A percentile compares a stretch with the other conserved stretches of the same genome.
Evolutionary conservation across 2,329 filamentous ascomycete species (phyloP).

Genomic region (Aureobasidium lini): DNA sequence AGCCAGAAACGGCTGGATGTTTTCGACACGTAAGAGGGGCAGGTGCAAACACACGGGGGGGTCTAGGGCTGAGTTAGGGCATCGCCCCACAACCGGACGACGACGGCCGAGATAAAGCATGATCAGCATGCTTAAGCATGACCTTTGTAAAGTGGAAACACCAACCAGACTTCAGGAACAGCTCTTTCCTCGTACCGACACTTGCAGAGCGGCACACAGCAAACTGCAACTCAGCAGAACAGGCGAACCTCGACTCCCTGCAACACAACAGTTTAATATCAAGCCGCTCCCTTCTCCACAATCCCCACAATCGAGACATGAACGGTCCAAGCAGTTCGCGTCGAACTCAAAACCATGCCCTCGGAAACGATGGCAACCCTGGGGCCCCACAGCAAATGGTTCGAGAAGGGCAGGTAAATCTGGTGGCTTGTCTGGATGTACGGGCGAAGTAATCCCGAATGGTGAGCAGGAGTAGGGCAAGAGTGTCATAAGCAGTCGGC

Average conservation of each 20-base stretch:
- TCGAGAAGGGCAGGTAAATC: not conserved
- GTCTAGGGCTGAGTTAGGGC: slow-evolving; percentile 9
- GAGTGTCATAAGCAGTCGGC: not conserved
- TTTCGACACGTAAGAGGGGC: not conserved
- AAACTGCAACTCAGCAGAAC: too few species aligned
- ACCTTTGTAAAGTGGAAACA: not conserved
- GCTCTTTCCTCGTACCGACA: too few species aligned
- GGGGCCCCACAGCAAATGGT: not conserved
- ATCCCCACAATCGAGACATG: not conserved
- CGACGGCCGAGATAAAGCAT: not conserved
- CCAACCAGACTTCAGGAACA: too few species aligned
- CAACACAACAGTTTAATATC: too few species aligned
- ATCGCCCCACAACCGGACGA: not conserved
- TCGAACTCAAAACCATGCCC: not conserved
- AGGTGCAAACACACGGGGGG: not conserved
- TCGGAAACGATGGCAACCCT: not conserved
- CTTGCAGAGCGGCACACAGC: too few species aligned
- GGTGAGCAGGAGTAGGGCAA: not conserved
- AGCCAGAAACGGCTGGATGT: not conserved
- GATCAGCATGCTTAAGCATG: not conserved
- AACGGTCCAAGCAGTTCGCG: not conserved
- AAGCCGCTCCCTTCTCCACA: too few species aligned
- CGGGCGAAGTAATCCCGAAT: not conserved
- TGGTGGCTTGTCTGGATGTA: not conserved
- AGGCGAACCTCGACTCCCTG: too few species aligned